phyloP scores from a whole-genome alignment of 352 stramenopile species.

The Pythium myriotylum region DNA sequence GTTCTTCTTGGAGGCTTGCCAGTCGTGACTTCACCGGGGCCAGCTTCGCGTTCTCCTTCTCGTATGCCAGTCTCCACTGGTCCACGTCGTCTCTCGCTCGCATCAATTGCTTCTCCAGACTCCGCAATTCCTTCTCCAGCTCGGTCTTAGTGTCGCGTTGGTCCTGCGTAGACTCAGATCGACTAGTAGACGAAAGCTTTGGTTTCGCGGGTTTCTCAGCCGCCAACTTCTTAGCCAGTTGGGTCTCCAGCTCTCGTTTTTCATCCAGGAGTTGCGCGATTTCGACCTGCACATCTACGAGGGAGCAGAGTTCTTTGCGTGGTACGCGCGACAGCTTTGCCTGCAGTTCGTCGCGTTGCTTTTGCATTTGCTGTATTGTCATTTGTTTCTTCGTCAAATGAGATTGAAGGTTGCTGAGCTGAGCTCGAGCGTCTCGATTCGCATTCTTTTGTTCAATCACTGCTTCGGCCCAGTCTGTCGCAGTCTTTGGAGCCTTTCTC shows the following conservation, averaged over 20 bases:
- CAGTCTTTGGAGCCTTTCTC: conserved; percentile 23
- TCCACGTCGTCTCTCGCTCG: conserved; percentile 45
- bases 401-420: conserved; percentile 26
- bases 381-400: conserved; percentile 23
- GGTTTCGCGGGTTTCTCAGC: background rate
- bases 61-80: conserved; percentile 41
- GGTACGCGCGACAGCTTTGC: conserved; percentile 38
- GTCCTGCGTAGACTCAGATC: background rate
- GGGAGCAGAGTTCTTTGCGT: conserved; percentile 45
- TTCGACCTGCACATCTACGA: conserved; percentile 57
- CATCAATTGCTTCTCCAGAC: conserved; percentile 36
- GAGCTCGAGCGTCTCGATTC: conserved; percentile 40
- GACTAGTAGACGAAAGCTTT: background rate
- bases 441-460: conserved; percentile 46
- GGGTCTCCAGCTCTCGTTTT: conserved; percentile 45
- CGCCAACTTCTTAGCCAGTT: conserved; percentile 9
- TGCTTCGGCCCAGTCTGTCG: conserved; percentile 47
- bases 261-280: conserved; percentile 48
- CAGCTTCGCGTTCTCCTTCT: conserved; percentile 52
- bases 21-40: conserved; percentile 41
- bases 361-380: conserved; percentile 13
- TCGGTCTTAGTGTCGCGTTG: conserved; percentile 23
- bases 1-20: conserved; percentile 23
- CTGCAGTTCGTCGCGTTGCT: conserved; percentile 39
- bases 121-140: conserved; percentile 51